These are phyloP conservation scores for Voacanga thouarsii DNA, from an alignment of 257 asterid species.

Conservation along the genomic window DNA sequence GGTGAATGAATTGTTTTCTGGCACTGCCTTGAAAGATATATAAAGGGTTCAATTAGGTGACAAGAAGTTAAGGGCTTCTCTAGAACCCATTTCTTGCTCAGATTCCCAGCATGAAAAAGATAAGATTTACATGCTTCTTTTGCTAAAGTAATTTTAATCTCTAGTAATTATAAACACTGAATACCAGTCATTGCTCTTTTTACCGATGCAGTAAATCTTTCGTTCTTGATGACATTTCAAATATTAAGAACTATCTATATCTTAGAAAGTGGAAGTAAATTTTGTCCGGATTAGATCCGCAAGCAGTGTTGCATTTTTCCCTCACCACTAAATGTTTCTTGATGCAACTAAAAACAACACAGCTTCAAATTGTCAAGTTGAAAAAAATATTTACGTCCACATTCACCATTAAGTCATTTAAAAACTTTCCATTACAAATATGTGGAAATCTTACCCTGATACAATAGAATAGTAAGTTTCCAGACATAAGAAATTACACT, in stretches of 20 bases:
- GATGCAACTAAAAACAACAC: not conserved
- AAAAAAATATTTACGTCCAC: not conserved
- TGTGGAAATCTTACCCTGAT: not conserved
- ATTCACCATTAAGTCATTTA: constrained; percentile 4
- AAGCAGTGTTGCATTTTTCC: not conserved
- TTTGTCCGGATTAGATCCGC: too few relatives aligned
- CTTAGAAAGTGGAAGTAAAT: not conserved
- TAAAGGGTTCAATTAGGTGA: too few relatives aligned
- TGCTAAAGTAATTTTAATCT: not conserved
- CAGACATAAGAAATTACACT: not conserved
- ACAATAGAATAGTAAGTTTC: not conserved
- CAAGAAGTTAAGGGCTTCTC: not conserved
- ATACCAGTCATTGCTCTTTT: not conserved
- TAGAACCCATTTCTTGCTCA: not conserved
- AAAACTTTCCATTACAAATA: not conserved
- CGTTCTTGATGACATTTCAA: not conserved
- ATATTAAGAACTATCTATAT: not conserved
- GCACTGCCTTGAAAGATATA: too few relatives aligned
- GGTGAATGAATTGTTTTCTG: not conserved
- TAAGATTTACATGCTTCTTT: not conserved
- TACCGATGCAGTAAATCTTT: not conserved
- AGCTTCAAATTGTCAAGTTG: not conserved
- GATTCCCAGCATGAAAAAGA: not conserved
- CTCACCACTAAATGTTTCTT: not conserved
- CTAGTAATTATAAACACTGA: not conserved